Evolutionary conservation across 805 yeast genomes (phyloP).

Genomic region (Pichia paraexigua): DNA sequence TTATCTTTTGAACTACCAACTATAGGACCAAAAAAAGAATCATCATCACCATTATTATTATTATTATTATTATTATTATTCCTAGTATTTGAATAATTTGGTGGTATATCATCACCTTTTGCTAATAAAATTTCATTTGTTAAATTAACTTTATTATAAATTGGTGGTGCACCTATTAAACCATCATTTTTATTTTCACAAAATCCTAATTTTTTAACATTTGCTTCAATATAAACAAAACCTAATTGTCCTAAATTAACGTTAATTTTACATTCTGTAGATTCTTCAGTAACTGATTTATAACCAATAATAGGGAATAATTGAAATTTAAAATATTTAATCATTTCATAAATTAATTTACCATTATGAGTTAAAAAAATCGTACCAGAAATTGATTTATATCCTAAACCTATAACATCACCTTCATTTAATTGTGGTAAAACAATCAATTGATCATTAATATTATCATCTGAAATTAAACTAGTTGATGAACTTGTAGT

Average conservation of each 20-base stretch:
- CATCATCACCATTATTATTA: conserved; percentile 44
- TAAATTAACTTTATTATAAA: conserved; percentile 24
- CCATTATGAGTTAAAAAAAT: conserved; percentile 51
- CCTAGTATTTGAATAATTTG: conserved; percentile 37
- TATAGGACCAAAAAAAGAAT: conserved; percentile 49
- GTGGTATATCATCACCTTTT: conserved; percentile 68
- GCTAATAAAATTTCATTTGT: conserved; percentile 48
- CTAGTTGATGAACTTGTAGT: conserved; percentile 4
- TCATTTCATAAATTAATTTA: conserved; percentile 41
- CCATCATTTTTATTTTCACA: conserved; percentile 41
- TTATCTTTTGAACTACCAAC: conserved; percentile 1
- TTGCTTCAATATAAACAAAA: conserved; percentile 83
- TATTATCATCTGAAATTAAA: conserved; percentile 34
- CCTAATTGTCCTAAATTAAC: conserved; percentile 83
- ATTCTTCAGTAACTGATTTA: conserved; percentile 20
- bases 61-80: no score
- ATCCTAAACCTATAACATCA: conserved; percentile 51
- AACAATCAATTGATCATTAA: conserved; percentile 36
- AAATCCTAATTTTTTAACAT: conserved; percentile 52
- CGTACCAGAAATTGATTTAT: conserved; percentile 39
- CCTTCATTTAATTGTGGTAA: conserved; percentile 45
- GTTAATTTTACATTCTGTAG: conserved; percentile 39
- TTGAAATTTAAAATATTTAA: conserved; percentile 41
- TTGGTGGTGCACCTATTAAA: conserved; percentile 32
- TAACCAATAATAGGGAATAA: conserved; percentile 50